Base-by-base conservation (phyloP, 805 yeast species). In the Candida pini region DNA sequence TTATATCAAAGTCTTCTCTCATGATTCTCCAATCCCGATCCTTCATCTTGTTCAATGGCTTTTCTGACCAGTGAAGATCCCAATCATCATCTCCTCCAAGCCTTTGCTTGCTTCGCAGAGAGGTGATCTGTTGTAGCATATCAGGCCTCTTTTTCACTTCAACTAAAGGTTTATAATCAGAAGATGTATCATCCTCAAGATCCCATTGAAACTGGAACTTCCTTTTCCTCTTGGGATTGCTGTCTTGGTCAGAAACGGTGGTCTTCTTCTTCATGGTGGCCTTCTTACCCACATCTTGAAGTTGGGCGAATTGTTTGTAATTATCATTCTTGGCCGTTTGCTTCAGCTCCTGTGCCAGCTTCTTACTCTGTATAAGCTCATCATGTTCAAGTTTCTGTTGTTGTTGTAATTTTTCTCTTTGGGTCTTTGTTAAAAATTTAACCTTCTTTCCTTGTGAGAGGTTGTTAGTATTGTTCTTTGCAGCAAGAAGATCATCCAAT, bases 11-110 rank as follows among this genome's bases (percentile, higher is more conserved):
- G 45, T 89, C 96, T 47, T 86, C 94, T 43, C 71, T 72, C 55
- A 90, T 65, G 22, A 87, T 80, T 38, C 96, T 68, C 97, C 97
- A 90, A 56, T 92, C 97, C 43, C 97, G 66, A 1, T 68, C 63
- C 0, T 74, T 73, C 97, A 90, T 88, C 26, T 73, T 68, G 0
- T 57, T 56, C 2, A 78, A 57, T 0, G 71, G 54, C 49, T 90
- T 92, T 26, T 76, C 68, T 0, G 76, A 60, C 97, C 97, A 92
- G 36, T 69, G 78, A 8, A 49, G 23, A n/a, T 45, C 40, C 4
- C 40, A 34, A 4, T 32, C 9, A 4, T 34, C 38, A 13, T 5
- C 23, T 25, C n/a, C 18, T 8, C 9, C 18, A 12, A 27, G 14
- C 14, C 33, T 36, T 45, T 25, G 18, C 34, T 18, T 14, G 18